phyloP scores from a whole-genome alignment of 2,329 filamentous ascomycete genomes.

The Myriangium duriaei region DNA sequence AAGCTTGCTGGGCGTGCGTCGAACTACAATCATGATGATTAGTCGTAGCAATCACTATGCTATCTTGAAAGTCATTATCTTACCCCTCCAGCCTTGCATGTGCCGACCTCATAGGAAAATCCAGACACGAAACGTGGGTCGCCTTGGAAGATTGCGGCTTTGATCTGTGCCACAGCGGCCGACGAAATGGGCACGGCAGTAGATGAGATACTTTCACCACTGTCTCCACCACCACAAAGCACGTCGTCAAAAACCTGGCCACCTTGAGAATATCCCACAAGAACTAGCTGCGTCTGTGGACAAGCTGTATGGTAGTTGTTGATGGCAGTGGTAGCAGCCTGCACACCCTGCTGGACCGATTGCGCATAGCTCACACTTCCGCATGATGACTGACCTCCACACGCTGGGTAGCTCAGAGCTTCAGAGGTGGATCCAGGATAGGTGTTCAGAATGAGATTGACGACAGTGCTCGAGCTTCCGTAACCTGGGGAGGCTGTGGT shows the following conservation, averaged over 20 bases:
- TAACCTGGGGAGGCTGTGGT: conserved; percentile 30
- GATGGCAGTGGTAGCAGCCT: conserved; percentile 47
- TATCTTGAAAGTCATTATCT: conserved; percentile 27
- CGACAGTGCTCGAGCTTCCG: conserved; percentile 28
- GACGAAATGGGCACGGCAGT: conserved; percentile 23
- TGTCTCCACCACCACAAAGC: conserved; percentile 44
- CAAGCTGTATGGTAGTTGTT: conserved; percentile 46
- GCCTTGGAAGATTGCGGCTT: conserved; percentile 18
- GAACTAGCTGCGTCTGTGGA: conserved; percentile 44
- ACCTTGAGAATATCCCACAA: conserved; percentile 53
- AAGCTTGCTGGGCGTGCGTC: conserved; percentile 47
- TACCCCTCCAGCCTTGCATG: conserved; percentile 47
- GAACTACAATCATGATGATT: conserved; percentile 37
- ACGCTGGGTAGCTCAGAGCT: conserved; percentile 41
- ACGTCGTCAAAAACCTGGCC: conserved; percentile 52
- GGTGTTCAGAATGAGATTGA: conserved; percentile 29
- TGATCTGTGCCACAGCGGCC: conserved; percentile 14
- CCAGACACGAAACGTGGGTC: conserved; percentile 45
- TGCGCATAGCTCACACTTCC: conserved; percentile 48
- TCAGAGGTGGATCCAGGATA: conserved; percentile 29
- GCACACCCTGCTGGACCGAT: conserved; percentile 45
- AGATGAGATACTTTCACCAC: conserved; percentile 33
- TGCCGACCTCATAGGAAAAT: conserved; percentile 48
- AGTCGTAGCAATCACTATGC: no score
- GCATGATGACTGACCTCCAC: conserved; percentile 47